phyloP scores from a whole-genome alignment of 495 filamentous ascomycete species.

The Cladorrhinum samala region DNA sequence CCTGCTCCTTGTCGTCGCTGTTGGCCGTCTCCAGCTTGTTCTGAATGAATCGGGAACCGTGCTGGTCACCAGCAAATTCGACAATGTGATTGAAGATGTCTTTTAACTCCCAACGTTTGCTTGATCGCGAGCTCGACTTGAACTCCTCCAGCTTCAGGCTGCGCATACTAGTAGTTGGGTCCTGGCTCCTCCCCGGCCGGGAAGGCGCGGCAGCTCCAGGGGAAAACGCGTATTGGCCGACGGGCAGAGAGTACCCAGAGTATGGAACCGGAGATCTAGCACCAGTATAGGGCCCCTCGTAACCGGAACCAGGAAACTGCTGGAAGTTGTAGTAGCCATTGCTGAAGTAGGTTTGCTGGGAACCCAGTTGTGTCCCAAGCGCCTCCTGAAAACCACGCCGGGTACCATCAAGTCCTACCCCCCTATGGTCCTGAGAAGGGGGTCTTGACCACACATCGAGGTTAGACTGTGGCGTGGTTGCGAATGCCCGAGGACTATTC shows the following conservation, averaged over 20 bases:
- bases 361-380: conserved; percentile 21
- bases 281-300: conserved; percentile 30
- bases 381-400: conserved; percentile 23
- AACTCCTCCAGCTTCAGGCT: conserved; percentile 78
- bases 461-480: conserved; percentile 42
- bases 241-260: conserved; percentile 30
- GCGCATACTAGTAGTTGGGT: conserved; percentile 56
- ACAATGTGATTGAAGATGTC: conserved; percentile 87
- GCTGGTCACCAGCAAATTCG: conserved; percentile 93
- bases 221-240: conserved; percentile 28
- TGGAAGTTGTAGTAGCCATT: conserved; percentile 15
- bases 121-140: conserved; percentile 64
- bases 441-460: conserved; percentile 34
- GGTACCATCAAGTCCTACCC: conserved; percentile 26
- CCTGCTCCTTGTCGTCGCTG: conserved; percentile 92
- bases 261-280: conserved; percentile 28
- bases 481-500: conserved; percentile 54
- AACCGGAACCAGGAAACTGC: conserved; percentile 23
- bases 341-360: conserved; percentile 11
- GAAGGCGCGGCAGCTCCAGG: conserved; percentile 33
- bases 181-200: conserved; percentile 56
- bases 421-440: conserved; percentile 30
- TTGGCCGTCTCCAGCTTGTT: conserved; percentile 91
- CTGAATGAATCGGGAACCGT: conserved; percentile 94
- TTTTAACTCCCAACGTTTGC: conserved; percentile 80